These are phyloP conservation scores for Debaryomyces coudertii DNA, from an alignment of 1,139 yeast species.

Conservation along the genomic window DNA sequence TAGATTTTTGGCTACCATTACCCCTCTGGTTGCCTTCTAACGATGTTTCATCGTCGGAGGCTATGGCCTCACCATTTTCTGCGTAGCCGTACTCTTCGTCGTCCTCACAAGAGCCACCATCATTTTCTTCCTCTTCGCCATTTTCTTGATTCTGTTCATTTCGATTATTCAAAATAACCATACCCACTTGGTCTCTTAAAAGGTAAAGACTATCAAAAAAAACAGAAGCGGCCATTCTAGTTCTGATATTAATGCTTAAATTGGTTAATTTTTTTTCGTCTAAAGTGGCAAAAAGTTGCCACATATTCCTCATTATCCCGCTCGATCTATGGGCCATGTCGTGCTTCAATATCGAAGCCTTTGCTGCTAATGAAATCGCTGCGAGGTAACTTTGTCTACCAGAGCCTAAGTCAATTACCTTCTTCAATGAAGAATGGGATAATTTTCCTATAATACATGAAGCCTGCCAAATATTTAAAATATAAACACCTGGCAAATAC, in stretches of 20 bases:
- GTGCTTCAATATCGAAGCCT: constrained; percentile 84
- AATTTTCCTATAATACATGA: constrained; percentile 81
- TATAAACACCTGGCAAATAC: constrained; percentile 82
- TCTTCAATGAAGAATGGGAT: constrained; percentile 70
- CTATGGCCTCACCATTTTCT: constrained; percentile 29
- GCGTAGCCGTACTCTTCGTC: constrained; percentile 28
- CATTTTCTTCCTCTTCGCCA: constrained; percentile 24
- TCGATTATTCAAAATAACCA: constrained; percentile 59
- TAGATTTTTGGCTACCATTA: constrained; percentile 34
- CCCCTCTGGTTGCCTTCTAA: constrained; percentile 9
- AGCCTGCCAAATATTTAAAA: constrained; percentile 87
- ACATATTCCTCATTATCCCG: constrained; percentile 90
- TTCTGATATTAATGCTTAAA: constrained; percentile 61
- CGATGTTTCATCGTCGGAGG: constrained; percentile 24
- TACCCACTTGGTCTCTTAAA: constrained; percentile 83
- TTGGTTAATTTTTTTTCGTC: constrained; percentile 44
- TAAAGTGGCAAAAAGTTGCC: constrained; percentile 77
- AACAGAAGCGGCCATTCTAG: constrained; percentile 89
- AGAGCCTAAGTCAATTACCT: constrained; percentile 65
- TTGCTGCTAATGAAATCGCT: constrained; percentile 70
- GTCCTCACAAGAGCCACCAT: constrained; percentile 23
- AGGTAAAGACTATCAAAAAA: constrained; percentile 89
- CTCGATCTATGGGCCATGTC: constrained; percentile 92
- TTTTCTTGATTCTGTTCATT: constrained; percentile 28
- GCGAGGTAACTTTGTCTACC: constrained; percentile 74